Conservation (phyloP, 441 rosid genomes). For the Adansonia gregorii region DNA sequence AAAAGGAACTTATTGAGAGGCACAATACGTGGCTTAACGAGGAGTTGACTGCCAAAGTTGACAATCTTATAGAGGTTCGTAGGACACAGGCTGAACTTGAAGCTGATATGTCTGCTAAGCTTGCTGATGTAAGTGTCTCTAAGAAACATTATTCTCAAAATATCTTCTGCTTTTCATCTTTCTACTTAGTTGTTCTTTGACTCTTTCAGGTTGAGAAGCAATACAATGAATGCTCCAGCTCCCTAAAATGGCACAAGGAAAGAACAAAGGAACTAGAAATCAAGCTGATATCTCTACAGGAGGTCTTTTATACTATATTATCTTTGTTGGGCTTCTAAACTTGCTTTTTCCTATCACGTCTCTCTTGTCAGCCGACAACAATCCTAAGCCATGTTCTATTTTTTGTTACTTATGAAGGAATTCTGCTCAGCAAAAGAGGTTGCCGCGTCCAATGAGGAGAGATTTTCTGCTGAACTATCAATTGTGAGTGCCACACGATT, state of each 20-base stretch:
- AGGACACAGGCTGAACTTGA: constrained; percentile 69
- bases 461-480: constrained; percentile 68
- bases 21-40: constrained; percentile 93
- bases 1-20: constrained; percentile 87
- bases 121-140: constrained; percentile 59
- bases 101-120: constrained; percentile 79
- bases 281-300: constrained; percentile 58
- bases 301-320: constrained; percentile 46
- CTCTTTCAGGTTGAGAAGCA: constrained; percentile 59
- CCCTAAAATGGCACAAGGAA: constrained; percentile 78
- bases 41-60: constrained; percentile 82
- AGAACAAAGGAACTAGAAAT: constrained; percentile 74
- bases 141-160: not conserved
- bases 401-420: constrained; percentile 55
- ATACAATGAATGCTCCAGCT: constrained; percentile 63
- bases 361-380: constrained; percentile 16
- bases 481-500: constrained; percentile 59
- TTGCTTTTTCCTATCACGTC: constrained; percentile 17
- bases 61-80: constrained; percentile 63
- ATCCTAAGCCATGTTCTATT: not conserved
- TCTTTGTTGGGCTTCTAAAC: not conserved
- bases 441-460: constrained; percentile 72
- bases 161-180: not conserved
- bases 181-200: constrained; percentile 30
- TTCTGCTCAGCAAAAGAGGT: constrained; percentile 67